Conservation (phyloP, 176 grass and related monocot species). For the Rhynchospora breviuscula region DNA sequence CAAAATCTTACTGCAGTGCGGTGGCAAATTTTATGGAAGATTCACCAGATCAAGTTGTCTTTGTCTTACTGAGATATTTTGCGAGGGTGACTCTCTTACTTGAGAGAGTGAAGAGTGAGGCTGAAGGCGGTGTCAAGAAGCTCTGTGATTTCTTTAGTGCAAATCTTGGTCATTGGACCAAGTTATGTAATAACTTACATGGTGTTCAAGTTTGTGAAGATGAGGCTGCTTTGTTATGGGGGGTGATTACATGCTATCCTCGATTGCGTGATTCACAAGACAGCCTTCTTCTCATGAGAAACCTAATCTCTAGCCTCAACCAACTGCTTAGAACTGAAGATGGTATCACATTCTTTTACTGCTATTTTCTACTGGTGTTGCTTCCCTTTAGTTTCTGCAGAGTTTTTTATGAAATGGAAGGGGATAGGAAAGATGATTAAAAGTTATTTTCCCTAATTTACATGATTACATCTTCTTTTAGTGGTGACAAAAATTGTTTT, state of each 20-base stretch:
- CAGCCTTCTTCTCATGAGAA: conserved; percentile 39
- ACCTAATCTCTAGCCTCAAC: conserved; percentile 57
- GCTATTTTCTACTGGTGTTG: neutral
- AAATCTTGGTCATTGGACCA: conserved; percentile 45
- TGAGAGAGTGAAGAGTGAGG: conserved; percentile 30
- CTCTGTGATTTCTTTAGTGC: conserved; percentile 46
- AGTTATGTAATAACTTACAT: conserved; percentile 38
- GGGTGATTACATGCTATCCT: conserved; percentile 59
- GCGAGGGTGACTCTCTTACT: conserved; percentile 24
- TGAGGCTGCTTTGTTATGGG: conserved; percentile 73
- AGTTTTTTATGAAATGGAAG: neutral
- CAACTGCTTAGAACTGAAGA: conserved; percentile 45
- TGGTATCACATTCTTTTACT: conserved; percentile 40
- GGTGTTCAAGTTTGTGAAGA: conserved; percentile 40
- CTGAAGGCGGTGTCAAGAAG: conserved; percentile 41
- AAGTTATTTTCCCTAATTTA: neutral
- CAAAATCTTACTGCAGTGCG: conserved; percentile 36
- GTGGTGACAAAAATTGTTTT: neutral
- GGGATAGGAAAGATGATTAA: neutral
- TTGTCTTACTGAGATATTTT: conserved; percentile 61
- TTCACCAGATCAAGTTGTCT: conserved; percentile 59
- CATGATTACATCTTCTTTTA: neutral
- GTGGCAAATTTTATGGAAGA: conserved; percentile 59
- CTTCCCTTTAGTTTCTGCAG: neutral
- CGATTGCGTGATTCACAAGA: conserved; percentile 42